phyloP scores from a whole-genome alignment of 352 stramenopile genomes.

The Blastocystis sp. region DNA sequence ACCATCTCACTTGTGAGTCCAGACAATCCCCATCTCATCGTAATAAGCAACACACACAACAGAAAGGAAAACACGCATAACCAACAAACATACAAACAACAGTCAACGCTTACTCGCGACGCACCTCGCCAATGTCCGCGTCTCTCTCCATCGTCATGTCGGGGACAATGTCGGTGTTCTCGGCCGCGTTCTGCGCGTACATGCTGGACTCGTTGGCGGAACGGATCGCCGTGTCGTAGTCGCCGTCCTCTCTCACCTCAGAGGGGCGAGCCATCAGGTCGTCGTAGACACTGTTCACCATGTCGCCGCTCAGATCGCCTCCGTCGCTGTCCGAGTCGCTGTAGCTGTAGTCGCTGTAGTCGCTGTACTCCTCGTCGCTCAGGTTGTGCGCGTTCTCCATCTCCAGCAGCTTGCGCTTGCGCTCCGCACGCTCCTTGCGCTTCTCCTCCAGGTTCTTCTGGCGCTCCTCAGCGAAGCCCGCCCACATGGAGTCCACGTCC shows the following conservation, averaged over 20 bases:
- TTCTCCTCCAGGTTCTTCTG: constrained; percentile 35
- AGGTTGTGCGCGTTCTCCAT: constrained; percentile 1
- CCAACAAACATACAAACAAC: not conserved
- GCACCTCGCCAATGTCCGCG: constrained; percentile 33
- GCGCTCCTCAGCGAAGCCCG: constrained; percentile 36
- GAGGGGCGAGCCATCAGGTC: not conserved
- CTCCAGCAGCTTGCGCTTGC: constrained; percentile 23
- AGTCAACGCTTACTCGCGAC: not conserved
- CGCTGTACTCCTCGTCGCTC: not conserved
- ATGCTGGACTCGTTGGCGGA: constrained; percentile 34
- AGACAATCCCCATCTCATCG: not conserved
- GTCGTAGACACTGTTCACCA: not conserved
- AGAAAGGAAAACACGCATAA: not conserved
- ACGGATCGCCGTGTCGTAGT: constrained; percentile 11
- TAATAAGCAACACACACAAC: not conserved
- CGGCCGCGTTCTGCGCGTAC: constrained; percentile 39
- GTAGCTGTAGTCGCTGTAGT: not conserved
- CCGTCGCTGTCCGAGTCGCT: not conserved
- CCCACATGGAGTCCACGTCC: constrained; percentile 41
- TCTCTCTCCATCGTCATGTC: constrained; percentile 35
- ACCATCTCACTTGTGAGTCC: not conserved
- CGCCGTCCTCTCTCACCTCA: not conserved
- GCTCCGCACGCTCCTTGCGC: not conserved
- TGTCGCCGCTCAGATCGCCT: constrained; percentile 6
- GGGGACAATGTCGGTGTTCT: constrained; percentile 51